Evolutionary conservation across 148 eudicot species (phyloP), one percentile per base, ranked within the genome.

Genomic region (Fallopia convolvulus): DNA sequence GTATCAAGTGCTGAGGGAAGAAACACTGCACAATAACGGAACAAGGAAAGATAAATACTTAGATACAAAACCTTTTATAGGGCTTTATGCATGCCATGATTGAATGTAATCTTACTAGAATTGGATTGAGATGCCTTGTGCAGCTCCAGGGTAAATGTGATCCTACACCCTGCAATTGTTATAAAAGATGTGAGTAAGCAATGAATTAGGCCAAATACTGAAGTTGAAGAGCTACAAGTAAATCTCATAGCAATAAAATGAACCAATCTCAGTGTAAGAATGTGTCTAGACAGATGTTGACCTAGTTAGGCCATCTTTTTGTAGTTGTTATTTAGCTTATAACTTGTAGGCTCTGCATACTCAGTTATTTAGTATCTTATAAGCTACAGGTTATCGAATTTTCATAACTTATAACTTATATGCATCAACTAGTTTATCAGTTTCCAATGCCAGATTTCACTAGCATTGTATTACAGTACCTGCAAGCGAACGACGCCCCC

Each of bases 401-500:
- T 61, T 61, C 68, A 11, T 26, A 26, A 61, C 36, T 26, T 61
- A 61, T 26, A 21, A 32, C 4, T 63, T 30, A 63, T 21, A 63
- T 44, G 7, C 47, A 9, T 60, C 13, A 21, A 20, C 33, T 26
- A 21, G 10, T 21, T 23, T 23, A 60, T 60, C 30, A 60, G 23
- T 26, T 60, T 26, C 12, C 33, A 8, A 60, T 23, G 32, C 33
- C 66, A 60, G 14, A 21, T 23, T 23, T 21, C 30, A 21, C 13
- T 60, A 8, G 66, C 14, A 60, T 60, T 60, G 9, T 12, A 7
- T 36, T 32, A 42, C 71, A 13, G 66, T 87, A 94, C 99, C 89
- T 92, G 97, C 80, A 90, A 79, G 77, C 15, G 79, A 72, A 88
- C 97, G 4, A 95, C 83, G 36, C 89, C 91, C 4, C 50, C 68